Conservation (phyloP, 306 rosid species). For the Acacia acuminata region DNA sequence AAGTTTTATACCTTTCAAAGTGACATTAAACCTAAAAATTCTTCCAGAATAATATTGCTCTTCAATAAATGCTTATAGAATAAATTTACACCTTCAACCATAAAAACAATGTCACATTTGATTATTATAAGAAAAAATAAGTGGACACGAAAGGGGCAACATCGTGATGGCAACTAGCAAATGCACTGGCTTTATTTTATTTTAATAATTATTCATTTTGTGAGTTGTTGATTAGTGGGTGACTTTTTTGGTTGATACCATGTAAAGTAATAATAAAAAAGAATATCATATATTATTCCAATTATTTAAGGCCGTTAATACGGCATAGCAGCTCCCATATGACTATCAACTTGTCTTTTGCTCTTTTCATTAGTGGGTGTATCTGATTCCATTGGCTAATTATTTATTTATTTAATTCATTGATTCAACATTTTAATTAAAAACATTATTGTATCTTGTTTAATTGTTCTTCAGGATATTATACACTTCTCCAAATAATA, state of each 20-base stretch:
- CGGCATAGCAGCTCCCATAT: conserved; percentile 22
- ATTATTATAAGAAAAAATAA: neutral
- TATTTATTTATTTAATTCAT: neutral
- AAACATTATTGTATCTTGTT: neutral
- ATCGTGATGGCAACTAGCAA: conserved; percentile 14
- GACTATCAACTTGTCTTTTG: conserved; percentile 28
- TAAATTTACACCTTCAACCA: too few relatives aligned
- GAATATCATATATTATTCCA: conserved; percentile 30
- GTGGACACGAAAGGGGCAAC: conserved; percentile 33
- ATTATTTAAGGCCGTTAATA: conserved; percentile 9
- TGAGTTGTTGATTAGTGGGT: conserved; percentile 15
- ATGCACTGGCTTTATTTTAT: conserved; percentile 13
- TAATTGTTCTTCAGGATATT: neutral
- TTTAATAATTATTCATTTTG: neutral
- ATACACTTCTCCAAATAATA: neutral
- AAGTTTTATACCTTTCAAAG: too few relatives aligned
- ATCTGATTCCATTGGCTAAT: conserved; percentile 40
- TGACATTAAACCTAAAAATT: too few relatives aligned
- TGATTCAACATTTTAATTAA: neutral
- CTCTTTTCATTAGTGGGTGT: conserved; percentile 37
- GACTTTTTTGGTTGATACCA: conserved; percentile 34
- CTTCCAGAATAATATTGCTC: too few relatives aligned
- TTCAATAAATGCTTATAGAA: too few relatives aligned
- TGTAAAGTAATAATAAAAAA: conserved; percentile 27
- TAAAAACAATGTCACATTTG: neutral